Base-by-base conservation (phyloP, 1,139 yeast species). In the Suhomyces ambrosiae region DNA sequence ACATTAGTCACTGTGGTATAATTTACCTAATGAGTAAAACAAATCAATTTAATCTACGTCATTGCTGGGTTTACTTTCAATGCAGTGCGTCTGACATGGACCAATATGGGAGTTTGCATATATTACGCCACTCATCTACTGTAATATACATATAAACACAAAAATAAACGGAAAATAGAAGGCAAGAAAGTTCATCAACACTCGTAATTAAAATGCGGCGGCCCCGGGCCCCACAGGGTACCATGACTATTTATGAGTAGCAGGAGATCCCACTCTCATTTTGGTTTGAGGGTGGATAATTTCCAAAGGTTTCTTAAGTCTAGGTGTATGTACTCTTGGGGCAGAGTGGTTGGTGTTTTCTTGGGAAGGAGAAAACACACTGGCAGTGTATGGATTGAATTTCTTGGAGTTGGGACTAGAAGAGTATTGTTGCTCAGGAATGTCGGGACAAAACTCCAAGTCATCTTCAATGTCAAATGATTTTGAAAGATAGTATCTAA, bases 211-310 rank as follows among this genome's bases (percentile, higher is more conserved):
- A 16, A 25, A 25, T 16, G 30, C 30, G 21, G 15, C 27, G 5
- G 27, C 14, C 23, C 9, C 30, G 15, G 17, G 30, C 22, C 23
- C 30, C 17, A 16, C 12, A 23, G 10, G n/a, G n/a, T n/a, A n/a
- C n/a, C 29, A 18, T 17, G 14, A 12, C 26, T 27, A 33, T 18
- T 39, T 35, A n/a, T 28, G 28, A 13, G 34, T 38, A 11, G 73
- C 71, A 14, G 86, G 82, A 16, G 86, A 79, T 4, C 71, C 71
- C 21, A 84, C 78, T 53, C 83, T 72, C 65, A 81, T 58, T 33
- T 88, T 88, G 4, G 94, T 85, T 37, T 76, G 79, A 7, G 95
- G 95, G 57, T 86, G 83, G 44, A 86, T 82, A 48, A 86, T 86
- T 55, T 85, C 92, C 54, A 86, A 62, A 5, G 82, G 79, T 50